Evolutionary conservation across 768 basidiomycete genomes (phyloP), one percentile per base, ranked within the genome.

Genomic region (Termitomyces sp.): DNA sequence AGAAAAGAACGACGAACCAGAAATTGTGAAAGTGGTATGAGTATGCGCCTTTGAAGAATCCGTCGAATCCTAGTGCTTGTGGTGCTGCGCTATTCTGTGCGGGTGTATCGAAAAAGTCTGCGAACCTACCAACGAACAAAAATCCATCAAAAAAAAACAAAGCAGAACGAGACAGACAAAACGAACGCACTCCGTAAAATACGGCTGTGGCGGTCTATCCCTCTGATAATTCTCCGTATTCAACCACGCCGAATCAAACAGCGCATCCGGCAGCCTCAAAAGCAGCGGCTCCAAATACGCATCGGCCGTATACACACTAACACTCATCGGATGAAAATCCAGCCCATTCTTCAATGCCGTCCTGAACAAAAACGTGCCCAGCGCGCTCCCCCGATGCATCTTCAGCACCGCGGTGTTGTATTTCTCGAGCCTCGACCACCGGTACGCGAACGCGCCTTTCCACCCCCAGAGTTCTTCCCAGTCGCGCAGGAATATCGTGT

Each of bases 381-480:
- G 77, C 3, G 95, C 94, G 6, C 90, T 92, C n/a, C 82, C 84
- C 71, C 90, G 91, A 79, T 94, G 89, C 84, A 98, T 83, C 63
- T 88, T 87, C 60, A 97, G 80, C 7, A 97, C 92, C 2, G 94
- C 94, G 7, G 94, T 97, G 78, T 96, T 96, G 76, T 96, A 96
- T 69, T 90, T 92, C 68, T 91, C 86, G 63, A 95, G 80, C 58
- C 90, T 84, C n/a, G 89, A 92, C 95, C 96, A 97, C 13, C 94
- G 83, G 73, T 97, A 97, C 1, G 94, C 94, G 70, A 96, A 97
- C 15, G 94, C 92, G 46, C 95, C 94, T 62, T 87, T 86, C 89
- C 91, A 96, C 55, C 93, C 93, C 92, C 93, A 97, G 4, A 97
- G 80, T 70, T 96, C 95, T 73, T 97, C 95, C 96, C 96, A 96